Conservation (phyloP, 2,329 filamentous ascomycete genomes). For the Penicillium sp. region DNA sequence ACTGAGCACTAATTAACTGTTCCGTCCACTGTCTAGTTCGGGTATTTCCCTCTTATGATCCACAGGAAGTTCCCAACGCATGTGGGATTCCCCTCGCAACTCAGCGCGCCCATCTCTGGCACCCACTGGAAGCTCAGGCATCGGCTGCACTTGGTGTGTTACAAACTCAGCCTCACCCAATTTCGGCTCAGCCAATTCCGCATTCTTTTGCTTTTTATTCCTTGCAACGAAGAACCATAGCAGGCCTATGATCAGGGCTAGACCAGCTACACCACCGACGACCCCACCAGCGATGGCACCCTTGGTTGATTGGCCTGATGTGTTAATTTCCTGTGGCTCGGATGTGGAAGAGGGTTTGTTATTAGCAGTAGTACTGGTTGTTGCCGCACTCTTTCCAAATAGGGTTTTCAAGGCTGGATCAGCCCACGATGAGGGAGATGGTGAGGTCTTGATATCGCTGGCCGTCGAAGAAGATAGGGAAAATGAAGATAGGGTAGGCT, state of each 20-base stretch:
- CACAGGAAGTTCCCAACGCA: not conserved
- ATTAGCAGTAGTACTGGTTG: not conserved
- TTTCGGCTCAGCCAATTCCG: not conserved
- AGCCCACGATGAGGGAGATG: conserved; percentile 4
- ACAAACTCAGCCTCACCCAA: not conserved
- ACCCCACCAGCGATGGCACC: conserved; percentile 16
- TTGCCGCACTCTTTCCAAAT: not conserved
- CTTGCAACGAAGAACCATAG: not conserved
- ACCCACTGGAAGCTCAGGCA: not conserved
- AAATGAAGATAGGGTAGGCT: conserved; percentile 9
- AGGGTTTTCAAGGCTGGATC: not conserved
- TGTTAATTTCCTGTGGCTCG: not conserved
- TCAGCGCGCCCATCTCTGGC: not conserved
- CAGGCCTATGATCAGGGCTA: conserved; percentile 6
- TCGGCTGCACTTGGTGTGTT: not conserved
- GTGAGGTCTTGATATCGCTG: conserved; percentile 8
- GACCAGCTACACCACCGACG: conserved; percentile 15
- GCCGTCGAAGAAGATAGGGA: conserved; percentile 9
- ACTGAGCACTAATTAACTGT: not conserved
- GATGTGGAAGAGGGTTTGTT: not conserved
- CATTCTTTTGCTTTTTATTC: not conserved
- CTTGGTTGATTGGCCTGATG: not conserved
- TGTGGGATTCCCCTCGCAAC: not conserved
- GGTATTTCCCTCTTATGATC: not conserved
- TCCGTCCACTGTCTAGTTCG: not conserved